Conservation (phyloP, 176 grass and related monocot species). For the Oryza meridionalis region DNA sequence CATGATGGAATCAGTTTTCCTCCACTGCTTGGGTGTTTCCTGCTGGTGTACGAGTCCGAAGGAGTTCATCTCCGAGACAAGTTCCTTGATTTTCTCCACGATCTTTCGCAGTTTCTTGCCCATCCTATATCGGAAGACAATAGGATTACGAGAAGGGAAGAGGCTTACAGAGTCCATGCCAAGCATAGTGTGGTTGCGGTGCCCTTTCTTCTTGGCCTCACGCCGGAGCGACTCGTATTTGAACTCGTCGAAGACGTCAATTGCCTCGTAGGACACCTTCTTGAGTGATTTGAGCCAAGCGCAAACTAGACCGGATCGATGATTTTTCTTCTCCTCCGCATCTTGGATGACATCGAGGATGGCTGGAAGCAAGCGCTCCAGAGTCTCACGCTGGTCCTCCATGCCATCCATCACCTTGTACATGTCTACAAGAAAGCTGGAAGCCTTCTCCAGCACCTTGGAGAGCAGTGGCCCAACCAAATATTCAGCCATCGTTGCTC, state of each 20-base stretch:
- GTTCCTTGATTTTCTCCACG: not conserved
- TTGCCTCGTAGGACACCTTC: constrained; percentile 36
- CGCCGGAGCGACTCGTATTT: constrained; percentile 30
- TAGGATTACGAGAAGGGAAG: not conserved
- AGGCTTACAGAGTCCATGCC: not conserved
- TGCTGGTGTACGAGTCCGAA: not conserved
- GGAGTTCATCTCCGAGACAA: not conserved
- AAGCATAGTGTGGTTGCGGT: not conserved
- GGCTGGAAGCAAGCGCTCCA: not conserved
- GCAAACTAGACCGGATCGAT: too few relatives aligned
- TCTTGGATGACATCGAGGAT: constrained; percentile 20
- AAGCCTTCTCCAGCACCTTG: constrained; percentile 6
- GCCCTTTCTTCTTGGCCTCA: constrained; percentile 36
- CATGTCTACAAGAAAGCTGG: not conserved
- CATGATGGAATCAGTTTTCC: constrained; percentile 9
- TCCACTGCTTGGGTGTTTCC: not conserved
- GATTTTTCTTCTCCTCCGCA: not conserved
- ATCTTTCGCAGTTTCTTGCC: constrained; percentile 47
- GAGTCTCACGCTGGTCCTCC: not conserved
- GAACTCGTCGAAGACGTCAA: constrained; percentile 48
- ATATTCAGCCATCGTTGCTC: too few relatives aligned
- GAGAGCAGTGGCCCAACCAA: too few relatives aligned
- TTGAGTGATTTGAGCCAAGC: constrained; percentile 29
- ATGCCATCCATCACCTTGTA: not conserved
- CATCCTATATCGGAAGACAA: constrained; percentile 34